These are phyloP conservation scores for Mycena kentingensis DNA, from an alignment of 768 basidiomycete species.

Conservation along the genomic window DNA sequence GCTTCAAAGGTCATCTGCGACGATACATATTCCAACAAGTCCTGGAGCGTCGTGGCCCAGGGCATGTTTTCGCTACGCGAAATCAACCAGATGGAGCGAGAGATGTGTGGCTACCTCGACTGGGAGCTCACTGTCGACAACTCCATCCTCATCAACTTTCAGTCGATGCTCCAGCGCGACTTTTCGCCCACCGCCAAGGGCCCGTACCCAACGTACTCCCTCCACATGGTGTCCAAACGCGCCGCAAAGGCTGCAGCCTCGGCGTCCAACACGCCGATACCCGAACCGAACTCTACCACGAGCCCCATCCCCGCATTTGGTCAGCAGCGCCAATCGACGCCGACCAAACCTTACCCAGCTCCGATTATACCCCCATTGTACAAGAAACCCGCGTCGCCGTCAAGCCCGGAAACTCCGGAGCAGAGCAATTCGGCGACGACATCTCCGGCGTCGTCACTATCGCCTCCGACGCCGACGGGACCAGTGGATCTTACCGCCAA, in stretches of 20 bases:
- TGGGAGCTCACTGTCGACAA: conserved; percentile 61
- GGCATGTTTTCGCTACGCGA: conserved; percentile 62
- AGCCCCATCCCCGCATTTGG: conserved; percentile 52
- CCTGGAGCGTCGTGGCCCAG: conserved; percentile 66
- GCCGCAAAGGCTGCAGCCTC: conserved; percentile 48
- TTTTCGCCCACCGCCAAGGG: conserved; percentile 48
- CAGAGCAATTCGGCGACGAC: conserved; percentile 54
- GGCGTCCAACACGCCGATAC: conserved; percentile 41
- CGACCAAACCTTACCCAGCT: conserved; percentile 31
- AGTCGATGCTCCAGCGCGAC: conserved; percentile 54
- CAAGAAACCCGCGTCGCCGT: conserved; percentile 28
- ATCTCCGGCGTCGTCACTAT: conserved; percentile 63
- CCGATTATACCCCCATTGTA: conserved; percentile 31
- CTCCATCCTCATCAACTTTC: neutral
- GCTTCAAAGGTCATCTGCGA: conserved; percentile 63
- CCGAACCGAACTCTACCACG: conserved; percentile 44
- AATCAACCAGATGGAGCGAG: conserved; percentile 75
- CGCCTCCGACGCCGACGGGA: conserved; percentile 59
- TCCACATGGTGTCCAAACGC: conserved; percentile 63
- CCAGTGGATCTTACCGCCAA: conserved; percentile 53
- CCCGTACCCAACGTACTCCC: conserved; percentile 64
- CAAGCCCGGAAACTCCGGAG: conserved; percentile 57
- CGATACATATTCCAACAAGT: conserved; percentile 69
- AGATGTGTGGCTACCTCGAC: conserved; percentile 68
- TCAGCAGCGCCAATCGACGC: conserved; percentile 37